Evolutionary conservation across 768 basidiomycete species (phyloP).

Genomic region (Tulasnella sp.): DNA sequence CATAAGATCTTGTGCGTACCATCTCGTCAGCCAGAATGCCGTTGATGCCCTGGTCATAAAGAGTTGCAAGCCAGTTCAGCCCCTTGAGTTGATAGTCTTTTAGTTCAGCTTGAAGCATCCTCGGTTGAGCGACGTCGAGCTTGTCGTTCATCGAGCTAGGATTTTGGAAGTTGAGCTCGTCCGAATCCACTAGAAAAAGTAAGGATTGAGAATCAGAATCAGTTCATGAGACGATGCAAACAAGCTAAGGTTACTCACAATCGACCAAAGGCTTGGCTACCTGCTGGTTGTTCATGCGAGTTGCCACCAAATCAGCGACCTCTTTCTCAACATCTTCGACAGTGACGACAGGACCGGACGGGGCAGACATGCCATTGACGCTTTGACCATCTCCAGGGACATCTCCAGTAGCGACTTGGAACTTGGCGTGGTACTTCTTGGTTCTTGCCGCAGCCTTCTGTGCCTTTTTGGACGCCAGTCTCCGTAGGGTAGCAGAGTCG

Average conservation of each 20-base stretch:
- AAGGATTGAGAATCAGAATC: too few relatives aligned
- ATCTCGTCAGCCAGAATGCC: conserved; percentile 99
- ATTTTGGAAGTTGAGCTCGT: conserved; percentile 98
- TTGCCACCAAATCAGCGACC: conserved; percentile 17
- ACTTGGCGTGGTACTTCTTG: conserved; percentile 9
- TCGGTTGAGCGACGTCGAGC: conserved; percentile 79
- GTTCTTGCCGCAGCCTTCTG: conserved; percentile 11
- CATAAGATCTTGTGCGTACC: conserved; percentile 26
- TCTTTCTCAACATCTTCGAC: conserved; percentile 35
- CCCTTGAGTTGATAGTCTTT: conserved; percentile 99
- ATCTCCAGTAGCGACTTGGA: conserved; percentile 5
- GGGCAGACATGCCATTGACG: background rate
- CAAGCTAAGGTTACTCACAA: conserved; percentile 36
- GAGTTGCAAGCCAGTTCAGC: conserved; percentile 91
- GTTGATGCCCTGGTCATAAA: conserved; percentile 99
- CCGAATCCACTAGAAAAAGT: conserved; percentile 62
- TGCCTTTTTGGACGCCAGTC: conserved; percentile 10
- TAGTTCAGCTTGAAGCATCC: conserved; percentile 90
- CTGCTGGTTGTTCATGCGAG: conserved; percentile 18
- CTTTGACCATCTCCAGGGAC: background rate
- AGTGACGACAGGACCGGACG: background rate
- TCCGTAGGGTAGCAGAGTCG: conserved; percentile 10
- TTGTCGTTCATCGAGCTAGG: conserved; percentile 81
- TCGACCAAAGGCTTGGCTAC: conserved; percentile 48
- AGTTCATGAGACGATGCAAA: background rate